Evolutionary conservation across 2,329 filamentous ascomycete species (phyloP).

Genomic region (Periconia sp.): DNA sequence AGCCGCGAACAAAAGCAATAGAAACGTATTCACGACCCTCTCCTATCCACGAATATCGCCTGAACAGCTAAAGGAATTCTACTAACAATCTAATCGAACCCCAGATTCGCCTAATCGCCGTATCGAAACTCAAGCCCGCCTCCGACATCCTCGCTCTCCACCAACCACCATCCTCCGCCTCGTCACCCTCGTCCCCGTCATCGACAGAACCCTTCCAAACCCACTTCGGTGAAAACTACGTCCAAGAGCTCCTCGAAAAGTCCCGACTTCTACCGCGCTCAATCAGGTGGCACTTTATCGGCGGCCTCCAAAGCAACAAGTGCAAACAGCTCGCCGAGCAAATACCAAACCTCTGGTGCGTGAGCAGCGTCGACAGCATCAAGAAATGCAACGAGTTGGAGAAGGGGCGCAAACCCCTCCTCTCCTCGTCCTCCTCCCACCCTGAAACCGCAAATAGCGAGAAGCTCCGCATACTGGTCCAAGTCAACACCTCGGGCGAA

Average conservation of each 20-base stretch:
- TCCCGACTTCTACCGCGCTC: slow-evolving; percentile 72
- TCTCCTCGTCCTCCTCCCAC: neutral
- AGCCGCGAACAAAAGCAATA: slow-evolving; percentile 36
- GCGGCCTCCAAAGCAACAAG: slow-evolving; percentile 89
- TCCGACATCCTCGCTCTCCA: slow-evolving; percentile 88
- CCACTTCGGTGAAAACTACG: slow-evolving; percentile 97
- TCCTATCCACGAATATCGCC: neutral
- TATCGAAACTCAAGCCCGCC: slow-evolving; percentile 93
- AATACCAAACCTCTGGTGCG: slow-evolving; percentile 86
- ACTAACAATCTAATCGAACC: slow-evolving; percentile 5
- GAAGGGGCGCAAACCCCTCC: slow-evolving; percentile 68
- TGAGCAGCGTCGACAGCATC: slow-evolving; percentile 82
- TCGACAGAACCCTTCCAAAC: slow-evolving; percentile 50
- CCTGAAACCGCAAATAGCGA: slow-evolving; percentile 23
- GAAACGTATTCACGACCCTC: slow-evolving; percentile 23
- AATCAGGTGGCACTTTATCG: slow-evolving; percentile 96
- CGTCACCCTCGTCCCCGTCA: neutral
- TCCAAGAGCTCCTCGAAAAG: slow-evolving; percentile 80
- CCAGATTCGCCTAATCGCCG: slow-evolving; percentile 83
- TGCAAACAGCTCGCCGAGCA: slow-evolving; percentile 80
- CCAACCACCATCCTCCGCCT: slow-evolving; percentile 41
- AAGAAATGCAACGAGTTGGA: slow-evolving; percentile 88
- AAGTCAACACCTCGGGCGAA: slow-evolving; percentile 94
- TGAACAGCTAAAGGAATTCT: neutral
- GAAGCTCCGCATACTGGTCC: slow-evolving; percentile 75